A percentile compares a stretch with the other conserved stretches of the same genome.
Evolutionary conservation across 805 yeast species (phyloP).

Genomic region (Huiozyma naganishii): DNA sequence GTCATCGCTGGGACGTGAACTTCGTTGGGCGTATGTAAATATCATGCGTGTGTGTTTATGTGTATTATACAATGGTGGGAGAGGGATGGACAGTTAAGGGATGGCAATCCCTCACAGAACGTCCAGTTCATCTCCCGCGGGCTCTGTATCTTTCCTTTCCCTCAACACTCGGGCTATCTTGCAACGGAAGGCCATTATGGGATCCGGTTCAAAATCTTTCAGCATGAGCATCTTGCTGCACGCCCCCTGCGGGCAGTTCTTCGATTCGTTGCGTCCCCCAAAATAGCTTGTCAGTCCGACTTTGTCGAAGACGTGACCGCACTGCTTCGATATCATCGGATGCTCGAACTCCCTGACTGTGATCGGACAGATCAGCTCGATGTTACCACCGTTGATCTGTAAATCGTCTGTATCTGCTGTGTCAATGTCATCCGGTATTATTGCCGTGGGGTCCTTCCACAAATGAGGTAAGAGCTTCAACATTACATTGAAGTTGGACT

Average conservation of each 20-base stretch:
- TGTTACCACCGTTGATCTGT: constrained; percentile 56
- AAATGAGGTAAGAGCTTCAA: constrained; percentile 28
- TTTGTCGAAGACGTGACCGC: constrained; percentile 55
- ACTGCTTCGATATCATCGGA: constrained; percentile 46
- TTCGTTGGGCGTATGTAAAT: too few species aligned
- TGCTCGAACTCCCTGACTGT: constrained; percentile 39
- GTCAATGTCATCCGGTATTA: constrained; percentile 38
- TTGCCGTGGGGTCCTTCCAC: constrained; percentile 47
- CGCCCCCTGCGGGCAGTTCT: constrained; percentile 51
- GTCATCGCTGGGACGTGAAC: too few species aligned
- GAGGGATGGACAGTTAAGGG: too few species aligned
- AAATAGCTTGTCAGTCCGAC: constrained; percentile 32
- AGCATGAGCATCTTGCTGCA: constrained; percentile 32
- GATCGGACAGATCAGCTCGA: constrained; percentile 61
- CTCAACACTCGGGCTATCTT: constrained; percentile 18
- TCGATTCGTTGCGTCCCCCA: constrained; percentile 3
- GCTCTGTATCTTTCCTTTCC: background rate
- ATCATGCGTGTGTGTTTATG: too few species aligned
- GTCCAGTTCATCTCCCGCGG: constrained; percentile 3
- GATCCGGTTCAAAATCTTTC: constrained; percentile 36
- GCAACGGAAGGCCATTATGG: constrained; percentile 46
- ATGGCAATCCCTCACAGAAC: constrained; percentile 2
- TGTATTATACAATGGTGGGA: too few species aligned
- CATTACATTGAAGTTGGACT: background rate
- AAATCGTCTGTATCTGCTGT: constrained; percentile 46